Evolutionary conservation across 139 green algal genomes (phyloP), one percentile per base, ranked within the genome.

Genomic region (Diplosphaera chodatii): DNA sequence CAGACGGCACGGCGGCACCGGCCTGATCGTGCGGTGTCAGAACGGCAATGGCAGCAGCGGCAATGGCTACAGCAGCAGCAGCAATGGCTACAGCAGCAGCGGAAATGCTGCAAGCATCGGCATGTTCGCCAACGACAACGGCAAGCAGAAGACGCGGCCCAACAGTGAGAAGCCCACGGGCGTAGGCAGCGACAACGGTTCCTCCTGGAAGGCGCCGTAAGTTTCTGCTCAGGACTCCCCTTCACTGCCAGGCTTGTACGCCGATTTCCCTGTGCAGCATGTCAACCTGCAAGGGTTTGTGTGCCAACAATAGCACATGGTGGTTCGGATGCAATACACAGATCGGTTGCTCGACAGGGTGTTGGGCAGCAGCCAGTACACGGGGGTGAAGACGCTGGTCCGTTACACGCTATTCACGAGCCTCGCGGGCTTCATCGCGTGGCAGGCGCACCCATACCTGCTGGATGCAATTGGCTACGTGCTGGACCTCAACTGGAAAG

Each of bases 401-500:
- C 48, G 48, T 4, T 59, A 59, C 48, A 59, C 48, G 10, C 10
- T 59, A 18, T 25, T 59, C 10, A 59, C 48, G 13, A 59, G 48
- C 48, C 48, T 59, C 13, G 48, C 48, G 48, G 48, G 48, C 48
- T 59, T 59, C 48, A 27, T 25, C 16, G 48, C 48, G 16, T 59
- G 48, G 48, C 48, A 59, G 16, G 48, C 48, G 48, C 48, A 59
- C 48, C 48, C 48, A 23, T 59, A 27, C 16, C 48, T 59, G 48
- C 48, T 59, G 48, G 48, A 59, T 18, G 48, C 16, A 10, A 59
- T 59, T 18, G 48, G 48, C 48, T 59, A 59, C 16, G 48, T 59
- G 48, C 16, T 59, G 48, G 48, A 80, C 29, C 69, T 80, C 55
- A 70, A 80, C 55, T 80, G 75, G 69, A 76, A 73, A 65, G 67